Evolutionary conservation across 225 moss, liverwort and hornwort genomes (phyloP).

Genomic region (Marchantia paleacea): DNA sequence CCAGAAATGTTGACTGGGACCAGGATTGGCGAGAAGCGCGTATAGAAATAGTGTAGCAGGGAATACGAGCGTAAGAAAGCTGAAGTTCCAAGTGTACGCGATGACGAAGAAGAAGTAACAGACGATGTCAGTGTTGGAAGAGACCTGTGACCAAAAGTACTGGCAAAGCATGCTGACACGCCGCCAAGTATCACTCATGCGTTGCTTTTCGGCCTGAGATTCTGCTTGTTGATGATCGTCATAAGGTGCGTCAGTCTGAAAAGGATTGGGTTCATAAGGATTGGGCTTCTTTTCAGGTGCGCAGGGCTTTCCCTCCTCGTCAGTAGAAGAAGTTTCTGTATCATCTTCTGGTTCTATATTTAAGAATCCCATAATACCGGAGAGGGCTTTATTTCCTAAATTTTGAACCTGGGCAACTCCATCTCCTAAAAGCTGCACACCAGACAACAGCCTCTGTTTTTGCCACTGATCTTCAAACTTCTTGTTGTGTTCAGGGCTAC

Average conservation of each 20-base stretch:
- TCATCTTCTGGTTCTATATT: conserved; percentile 80
- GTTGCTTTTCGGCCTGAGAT: conserved; percentile 46
- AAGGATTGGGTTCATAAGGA: conserved; percentile 24
- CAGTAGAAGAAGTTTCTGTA: conserved; percentile 69
- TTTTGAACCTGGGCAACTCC: conserved; percentile 85
- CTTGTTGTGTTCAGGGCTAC: conserved; percentile 20
- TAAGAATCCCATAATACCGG: conserved; percentile 82
- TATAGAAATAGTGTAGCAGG: conserved; percentile 87
- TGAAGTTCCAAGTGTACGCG: conserved; percentile 95
- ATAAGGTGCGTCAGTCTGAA: conserved; percentile 20
- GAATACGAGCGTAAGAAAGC: conserved; percentile 79
- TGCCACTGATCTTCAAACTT: conserved; percentile 51
- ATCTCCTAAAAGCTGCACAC: conserved; percentile 83
- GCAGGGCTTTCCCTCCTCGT: conserved; percentile 55
- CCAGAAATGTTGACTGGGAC: conserved; percentile 92
- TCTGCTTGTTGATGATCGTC: conserved; percentile 39
- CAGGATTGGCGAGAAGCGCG: conserved; percentile 90
- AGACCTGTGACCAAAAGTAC: conserved; percentile 68
- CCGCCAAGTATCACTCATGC: conserved; percentile 65
- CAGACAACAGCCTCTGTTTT: conserved; percentile 63
- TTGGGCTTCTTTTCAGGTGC: conserved; percentile 42
- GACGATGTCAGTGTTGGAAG: conserved; percentile 79
- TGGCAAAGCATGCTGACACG: conserved; percentile 62
- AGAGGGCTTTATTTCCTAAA: conserved; percentile 85
- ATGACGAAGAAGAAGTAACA: conserved; percentile 96